Percentiles rank a stretch among this genome's conserved stretches.
Evolutionary conservation across 1,284 basidiomycete species (phyloP).

Genomic region (Trichosporon faecale): DNA sequence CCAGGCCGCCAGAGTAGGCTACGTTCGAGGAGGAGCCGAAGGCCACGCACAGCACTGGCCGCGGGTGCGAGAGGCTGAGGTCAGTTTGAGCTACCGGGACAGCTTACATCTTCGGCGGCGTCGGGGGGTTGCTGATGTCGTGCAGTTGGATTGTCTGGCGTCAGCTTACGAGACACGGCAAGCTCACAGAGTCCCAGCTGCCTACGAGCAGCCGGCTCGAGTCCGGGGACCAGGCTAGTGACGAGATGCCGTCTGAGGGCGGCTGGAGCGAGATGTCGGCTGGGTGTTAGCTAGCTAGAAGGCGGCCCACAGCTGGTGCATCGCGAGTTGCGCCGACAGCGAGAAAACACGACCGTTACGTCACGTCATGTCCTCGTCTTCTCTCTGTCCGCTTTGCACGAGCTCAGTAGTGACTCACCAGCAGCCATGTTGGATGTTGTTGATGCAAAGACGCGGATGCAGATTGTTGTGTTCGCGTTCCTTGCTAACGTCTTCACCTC

Average conservation of each 20-base stretch:
- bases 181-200: slow-evolving; percentile 80
- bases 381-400: background rate
- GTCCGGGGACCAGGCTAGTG: slow-evolving; percentile 76
- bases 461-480: slow-evolving; percentile 3
- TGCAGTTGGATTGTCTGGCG: slow-evolving; percentile 50
- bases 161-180: slow-evolving; percentile 58
- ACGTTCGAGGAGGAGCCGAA: slow-evolving; percentile 50
- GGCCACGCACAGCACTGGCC: slow-evolving; percentile 48
- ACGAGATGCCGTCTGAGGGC: slow-evolving; percentile 79
- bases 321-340: background rate
- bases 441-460: slow-evolving; percentile 8
- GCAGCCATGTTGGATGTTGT: slow-evolving; percentile 4
- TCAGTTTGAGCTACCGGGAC: slow-evolving; percentile 13
- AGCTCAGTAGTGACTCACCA: background rate
- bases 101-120: slow-evolving; percentile 39
- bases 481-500: background rate
- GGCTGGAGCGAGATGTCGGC: slow-evolving; percentile 55
- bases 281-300: slow-evolving; percentile 19
- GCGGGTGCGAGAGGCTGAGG: slow-evolving; percentile 42
- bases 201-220: slow-evolving; percentile 72
- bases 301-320: background rate
- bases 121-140: slow-evolving; percentile 36
- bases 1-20: slow-evolving; percentile 53
- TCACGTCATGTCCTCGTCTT: too few relatives aligned
- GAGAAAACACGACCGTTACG: background rate